Conservation (phyloP, 2,329 filamentous ascomycete species). For the Aspergillus clavatus region DNA sequence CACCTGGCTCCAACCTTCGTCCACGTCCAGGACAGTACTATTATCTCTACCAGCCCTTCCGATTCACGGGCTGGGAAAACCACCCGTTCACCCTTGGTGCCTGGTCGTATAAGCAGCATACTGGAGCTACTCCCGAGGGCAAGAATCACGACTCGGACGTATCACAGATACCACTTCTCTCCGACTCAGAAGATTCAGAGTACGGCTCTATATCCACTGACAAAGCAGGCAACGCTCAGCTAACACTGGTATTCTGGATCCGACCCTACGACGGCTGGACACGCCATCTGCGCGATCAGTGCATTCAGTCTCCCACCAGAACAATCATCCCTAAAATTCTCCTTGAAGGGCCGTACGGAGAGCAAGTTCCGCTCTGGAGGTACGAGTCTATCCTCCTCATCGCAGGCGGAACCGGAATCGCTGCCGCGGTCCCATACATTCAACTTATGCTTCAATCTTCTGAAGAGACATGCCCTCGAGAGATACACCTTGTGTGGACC, state of each 20-base stretch:
- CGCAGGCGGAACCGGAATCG: constrained; percentile 30
- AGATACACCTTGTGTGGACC: constrained; percentile 35
- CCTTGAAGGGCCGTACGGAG: constrained; percentile 50
- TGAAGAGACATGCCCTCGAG: constrained; percentile 17
- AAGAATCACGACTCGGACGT: constrained; percentile 14
- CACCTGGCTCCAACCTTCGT: constrained; percentile 30
- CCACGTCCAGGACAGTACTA: constrained; percentile 48
- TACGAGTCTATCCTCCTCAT: constrained; percentile 52
- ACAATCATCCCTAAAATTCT: constrained; percentile 36
- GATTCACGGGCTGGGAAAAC: constrained; percentile 46
- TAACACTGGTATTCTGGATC: constrained; percentile 46
- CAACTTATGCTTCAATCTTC: constrained; percentile 24
- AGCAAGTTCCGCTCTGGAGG: constrained; percentile 36
- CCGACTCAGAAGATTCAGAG: constrained; percentile 9
- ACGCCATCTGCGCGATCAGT: constrained; percentile 39
- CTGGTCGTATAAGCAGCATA: constrained; percentile 19
- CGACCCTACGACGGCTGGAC: constrained; percentile 51
- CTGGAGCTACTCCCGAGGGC: neutral
- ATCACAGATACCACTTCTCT: constrained; percentile 24
- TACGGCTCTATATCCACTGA: neutral
- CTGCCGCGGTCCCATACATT: constrained; percentile 46
- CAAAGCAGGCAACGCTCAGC: constrained; percentile 9
- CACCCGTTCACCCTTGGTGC: constrained; percentile 48
- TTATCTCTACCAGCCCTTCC: constrained; percentile 46
- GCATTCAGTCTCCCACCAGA: constrained; percentile 20